Percentiles rank a stretch among this genome's conserved stretches.
phyloP scores from a whole-genome alignment of 169 alveolate genomes.

The Toxoplasma gondii region DNA sequence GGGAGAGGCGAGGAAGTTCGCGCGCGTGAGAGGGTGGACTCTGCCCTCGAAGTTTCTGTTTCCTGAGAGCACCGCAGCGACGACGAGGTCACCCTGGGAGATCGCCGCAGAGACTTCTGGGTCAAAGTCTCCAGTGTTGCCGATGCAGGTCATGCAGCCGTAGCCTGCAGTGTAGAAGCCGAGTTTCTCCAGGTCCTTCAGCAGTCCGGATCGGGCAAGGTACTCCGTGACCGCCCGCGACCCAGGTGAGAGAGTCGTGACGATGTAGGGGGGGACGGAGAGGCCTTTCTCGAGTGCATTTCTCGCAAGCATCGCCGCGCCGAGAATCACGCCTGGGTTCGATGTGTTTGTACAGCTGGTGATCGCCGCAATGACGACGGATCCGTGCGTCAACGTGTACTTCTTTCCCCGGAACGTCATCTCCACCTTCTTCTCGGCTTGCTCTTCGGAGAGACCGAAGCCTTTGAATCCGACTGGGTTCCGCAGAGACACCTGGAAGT shows the following conservation, averaged over 20 bases:
- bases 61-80: conserved; percentile 95
- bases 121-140: conserved; percentile 96
- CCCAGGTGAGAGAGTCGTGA: conserved; percentile 96
- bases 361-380: conserved; percentile 95
- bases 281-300: conserved; percentile 83
- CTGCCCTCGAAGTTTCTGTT: conserved; percentile 98
- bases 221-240: conserved; percentile 57
- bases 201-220: conserved; percentile 48
- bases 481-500: conserved; percentile 77
- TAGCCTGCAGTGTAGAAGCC: conserved; percentile 95
- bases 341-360: conserved; percentile 97
- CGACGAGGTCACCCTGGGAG: conserved; percentile 88
- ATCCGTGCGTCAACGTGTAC: conserved; percentile 87
- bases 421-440: not conserved
- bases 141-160: conserved; percentile 99
- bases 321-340: conserved; percentile 95
- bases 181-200: conserved; percentile 68
- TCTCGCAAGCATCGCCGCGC: conserved; percentile 96
- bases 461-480: conserved; percentile 88
- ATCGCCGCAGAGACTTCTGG: conserved; percentile 92
- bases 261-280: conserved; percentile 87
- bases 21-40: conserved; percentile 95
- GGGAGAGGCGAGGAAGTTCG: conserved; percentile 96
- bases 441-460: conserved; percentile 74
- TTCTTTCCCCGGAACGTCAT: conserved; percentile 38